Conservation (phyloP, 2,329 filamentous ascomycete species). For the Paraphoma sp. region DNA sequence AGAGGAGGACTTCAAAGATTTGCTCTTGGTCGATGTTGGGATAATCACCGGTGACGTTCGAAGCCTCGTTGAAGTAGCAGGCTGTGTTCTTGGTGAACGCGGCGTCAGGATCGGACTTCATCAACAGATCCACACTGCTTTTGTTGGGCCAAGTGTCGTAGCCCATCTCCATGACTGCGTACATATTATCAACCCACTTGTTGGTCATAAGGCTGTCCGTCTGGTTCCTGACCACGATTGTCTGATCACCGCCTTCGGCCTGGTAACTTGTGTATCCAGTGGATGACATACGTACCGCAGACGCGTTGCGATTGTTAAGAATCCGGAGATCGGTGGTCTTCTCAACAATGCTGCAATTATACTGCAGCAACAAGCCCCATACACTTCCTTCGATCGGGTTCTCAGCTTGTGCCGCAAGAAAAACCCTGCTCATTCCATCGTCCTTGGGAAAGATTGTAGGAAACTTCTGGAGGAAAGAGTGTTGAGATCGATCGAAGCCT, state of each 20-base stretch:
- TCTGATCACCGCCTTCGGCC: background rate
- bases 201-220: background rate
- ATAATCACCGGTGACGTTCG: slow-evolving; percentile 1
- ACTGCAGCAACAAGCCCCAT: slow-evolving; percentile 11
- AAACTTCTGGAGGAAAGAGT: background rate
- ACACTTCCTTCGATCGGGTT: slow-evolving; percentile 6
- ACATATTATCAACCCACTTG: background rate
- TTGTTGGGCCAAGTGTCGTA: slow-evolving; percentile 1
- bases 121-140: background rate
- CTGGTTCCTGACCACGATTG: background rate
- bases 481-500: slow-evolving; percentile 4
- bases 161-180: slow-evolving; percentile 1
- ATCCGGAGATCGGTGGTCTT: background rate
- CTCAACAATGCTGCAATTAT: slow-evolving; percentile 8
- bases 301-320: background rate
- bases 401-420: slow-evolving; percentile 4
- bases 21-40: slow-evolving; percentile 2
- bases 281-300: background rate
- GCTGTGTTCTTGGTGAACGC: background rate
- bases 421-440: background rate
- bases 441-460: background rate
- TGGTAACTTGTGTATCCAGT: background rate
- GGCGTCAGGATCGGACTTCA: background rate
- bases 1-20: slow-evolving; percentile 3
- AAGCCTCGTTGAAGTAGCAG: background rate